Base-by-base conservation (phyloP, 306 rosid species). In the Gleditsia sinensis region DNA sequence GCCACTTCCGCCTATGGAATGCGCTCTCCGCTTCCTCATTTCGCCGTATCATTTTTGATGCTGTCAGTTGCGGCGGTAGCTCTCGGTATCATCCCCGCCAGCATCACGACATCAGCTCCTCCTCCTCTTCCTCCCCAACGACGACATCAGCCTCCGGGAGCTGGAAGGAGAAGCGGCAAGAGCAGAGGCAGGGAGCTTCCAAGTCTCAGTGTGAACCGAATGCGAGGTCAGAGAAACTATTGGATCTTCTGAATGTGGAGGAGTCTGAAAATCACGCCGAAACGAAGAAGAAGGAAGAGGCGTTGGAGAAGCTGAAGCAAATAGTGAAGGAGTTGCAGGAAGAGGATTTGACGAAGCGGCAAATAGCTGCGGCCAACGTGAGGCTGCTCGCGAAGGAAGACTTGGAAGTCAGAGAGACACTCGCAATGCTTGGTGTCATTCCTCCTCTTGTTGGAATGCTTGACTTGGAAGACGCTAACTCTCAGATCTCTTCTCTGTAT, bases 391-490 rank as follows among this genome's bases (percentile, higher is more conserved):
- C 97, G 17, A 95, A 90, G 81, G 99, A 92, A 49, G 87, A 88
- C 16, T 70, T 72, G 43, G 91, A 83, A 28, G 86, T 92, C 1
- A 86, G 99, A 81, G 91, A 75, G 59, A 90, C 91, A 9, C 90
- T 95, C 1, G 92, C 97, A 0, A 86, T 95, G 92, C 91, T 95
- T 4, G 99, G 99, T 65, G 98, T 80, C 13, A 95, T 95, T 64
- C 97, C 98, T 45, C 96, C 96, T 21, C 86, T 95, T 0, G 97
- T 88, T 56, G 88, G 85, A 86, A 87, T 95, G 98, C 88, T 95
- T 50, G 95, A 91, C 66, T 67, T 65, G 19, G 84, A 73, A 28
- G 85, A 92, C 67, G 50, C 78, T 28, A 83, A 77, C 28, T 80
- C 96, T 62, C 96, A 84, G 85, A 83, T 92, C 81, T 88, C 93